A percentile compares a stretch with the other conserved stretches of the same genome.
These are phyloP conservation scores for Aspergillus avenaceus DNA, from an alignment of 495 filamentous ascomycete genomes.

Conservation along the genomic window DNA sequence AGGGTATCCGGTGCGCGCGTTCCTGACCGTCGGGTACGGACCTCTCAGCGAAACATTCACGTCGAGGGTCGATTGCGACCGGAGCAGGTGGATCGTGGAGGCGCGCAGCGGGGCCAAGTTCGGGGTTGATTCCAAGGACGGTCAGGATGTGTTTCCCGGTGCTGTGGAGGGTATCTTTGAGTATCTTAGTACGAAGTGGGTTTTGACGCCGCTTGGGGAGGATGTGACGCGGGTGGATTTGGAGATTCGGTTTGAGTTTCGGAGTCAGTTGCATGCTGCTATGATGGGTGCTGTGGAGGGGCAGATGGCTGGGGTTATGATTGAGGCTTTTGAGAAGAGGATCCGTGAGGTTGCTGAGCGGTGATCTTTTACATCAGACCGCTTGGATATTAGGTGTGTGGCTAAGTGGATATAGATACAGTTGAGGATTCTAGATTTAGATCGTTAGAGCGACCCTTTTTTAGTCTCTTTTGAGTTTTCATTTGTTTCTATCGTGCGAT, in stretches of 20 bases:
- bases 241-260: constrained; percentile 73
- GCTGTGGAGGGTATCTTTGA: constrained; percentile 60
- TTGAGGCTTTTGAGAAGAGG: constrained; percentile 86
- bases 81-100: constrained; percentile 57
- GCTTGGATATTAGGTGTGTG: neutral
- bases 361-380: too few species aligned
- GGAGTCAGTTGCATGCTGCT: constrained; percentile 76
- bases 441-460: neutral
- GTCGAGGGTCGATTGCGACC: constrained; percentile 69
- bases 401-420: too few species aligned
- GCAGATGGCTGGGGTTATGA: constrained; percentile 81
- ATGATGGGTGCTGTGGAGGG: constrained; percentile 76
- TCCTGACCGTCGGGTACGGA: constrained; percentile 81
- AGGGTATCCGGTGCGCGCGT: constrained; percentile 66
- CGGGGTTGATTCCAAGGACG: constrained; percentile 13
- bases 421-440: neutral
- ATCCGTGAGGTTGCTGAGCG: constrained; percentile 52
- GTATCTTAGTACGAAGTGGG: constrained; percentile 75
- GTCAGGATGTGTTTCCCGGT: constrained; percentile 28
- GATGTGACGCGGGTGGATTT: constrained; percentile 64
- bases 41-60: constrained; percentile 77
- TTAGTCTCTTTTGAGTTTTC: constrained; percentile 1
- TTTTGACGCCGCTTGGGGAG: constrained; percentile 45
- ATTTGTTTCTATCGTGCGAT: constrained; percentile 8
- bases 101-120: constrained; percentile 64